Conservation (phyloP, 169 alveolate species). For the Cryptosporidium sp. region DNA sequence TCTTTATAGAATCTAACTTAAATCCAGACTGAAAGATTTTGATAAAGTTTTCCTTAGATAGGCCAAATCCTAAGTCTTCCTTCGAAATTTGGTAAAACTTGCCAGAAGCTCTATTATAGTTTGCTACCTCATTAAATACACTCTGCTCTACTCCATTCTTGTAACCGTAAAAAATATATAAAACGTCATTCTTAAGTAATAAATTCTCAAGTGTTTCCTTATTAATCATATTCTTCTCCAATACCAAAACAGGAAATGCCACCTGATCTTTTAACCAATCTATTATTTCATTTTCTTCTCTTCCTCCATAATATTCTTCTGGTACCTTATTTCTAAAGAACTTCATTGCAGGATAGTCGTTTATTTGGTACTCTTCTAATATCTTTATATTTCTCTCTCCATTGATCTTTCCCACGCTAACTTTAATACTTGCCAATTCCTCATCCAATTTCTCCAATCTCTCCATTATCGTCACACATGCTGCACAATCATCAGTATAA, state of each 20-base stretch:
- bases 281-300: slow-evolving; percentile 78
- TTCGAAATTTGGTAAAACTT: slow-evolving; percentile 35
- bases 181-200: slow-evolving; percentile 15
- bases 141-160: not conserved
- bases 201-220: not conserved
- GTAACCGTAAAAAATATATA: slow-evolving; percentile 36
- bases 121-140: slow-evolving; percentile 41
- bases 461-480: slow-evolving; percentile 59
- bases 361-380: slow-evolving; percentile 77
- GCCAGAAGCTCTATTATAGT: slow-evolving; percentile 61
- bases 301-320: slow-evolving; percentile 81
- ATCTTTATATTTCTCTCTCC: slow-evolving; percentile 53
- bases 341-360: slow-evolving; percentile 83
- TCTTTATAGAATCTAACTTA: not conserved
- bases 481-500: slow-evolving; percentile 60
- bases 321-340: slow-evolving; percentile 79
- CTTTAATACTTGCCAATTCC: slow-evolving; percentile 21
- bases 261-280: slow-evolving; percentile 76
- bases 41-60: not conserved
- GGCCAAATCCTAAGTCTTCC: not conserved
- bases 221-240: slow-evolving; percentile 3
- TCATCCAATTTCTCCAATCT: slow-evolving; percentile 15
- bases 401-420: slow-evolving; percentile 32
- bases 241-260: slow-evolving; percentile 16
- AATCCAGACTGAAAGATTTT: not conserved